Percentiles rank a stretch among this genome's conserved stretches.
phyloP scores from a whole-genome alignment of 169 alveolate species.

The Cryptosporidium sp. region DNA sequence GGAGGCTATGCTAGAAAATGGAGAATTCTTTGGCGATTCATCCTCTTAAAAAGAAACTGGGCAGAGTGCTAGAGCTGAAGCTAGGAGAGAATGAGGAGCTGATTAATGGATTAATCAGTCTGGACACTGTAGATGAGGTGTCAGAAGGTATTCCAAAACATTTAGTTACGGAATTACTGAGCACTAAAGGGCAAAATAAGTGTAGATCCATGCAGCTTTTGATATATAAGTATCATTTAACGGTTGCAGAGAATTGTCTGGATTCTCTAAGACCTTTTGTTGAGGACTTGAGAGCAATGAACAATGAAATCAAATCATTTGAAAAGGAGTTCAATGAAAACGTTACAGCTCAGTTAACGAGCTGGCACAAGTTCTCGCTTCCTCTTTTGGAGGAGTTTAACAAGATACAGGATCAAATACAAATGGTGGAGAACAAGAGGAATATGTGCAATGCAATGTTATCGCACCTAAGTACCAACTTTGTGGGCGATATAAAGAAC shows the following conservation, averaged over 20 bases:
- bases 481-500: conserved; percentile 50
- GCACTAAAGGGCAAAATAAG: conserved; percentile 3
- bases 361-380: conserved; percentile 20
- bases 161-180: conserved; percentile 26
- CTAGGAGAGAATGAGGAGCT: conserved; percentile 61
- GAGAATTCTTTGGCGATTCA: conserved; percentile 20
- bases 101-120: background rate
- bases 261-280: conserved; percentile 56
- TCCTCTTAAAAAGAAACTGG: conserved; percentile 40
- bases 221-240: conserved; percentile 33
- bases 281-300: conserved; percentile 33
- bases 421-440: background rate
- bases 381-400: conserved; percentile 48
- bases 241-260: conserved; percentile 7
- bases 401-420: conserved; percentile 42
- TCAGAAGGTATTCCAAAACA: conserved; percentile 12
- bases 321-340: conserved; percentile 45
- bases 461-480: conserved; percentile 37
- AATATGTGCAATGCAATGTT: conserved; percentile 51
- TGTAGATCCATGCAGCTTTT: conserved; percentile 48
- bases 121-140: conserved; percentile 18
- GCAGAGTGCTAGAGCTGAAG: conserved; percentile 48
- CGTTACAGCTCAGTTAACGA: background rate
- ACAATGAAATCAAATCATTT: background rate
- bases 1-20: background rate